phyloP scores from a whole-genome alignment of 2,329 filamentous ascomycete species.

The Dothistroma pini region DNA sequence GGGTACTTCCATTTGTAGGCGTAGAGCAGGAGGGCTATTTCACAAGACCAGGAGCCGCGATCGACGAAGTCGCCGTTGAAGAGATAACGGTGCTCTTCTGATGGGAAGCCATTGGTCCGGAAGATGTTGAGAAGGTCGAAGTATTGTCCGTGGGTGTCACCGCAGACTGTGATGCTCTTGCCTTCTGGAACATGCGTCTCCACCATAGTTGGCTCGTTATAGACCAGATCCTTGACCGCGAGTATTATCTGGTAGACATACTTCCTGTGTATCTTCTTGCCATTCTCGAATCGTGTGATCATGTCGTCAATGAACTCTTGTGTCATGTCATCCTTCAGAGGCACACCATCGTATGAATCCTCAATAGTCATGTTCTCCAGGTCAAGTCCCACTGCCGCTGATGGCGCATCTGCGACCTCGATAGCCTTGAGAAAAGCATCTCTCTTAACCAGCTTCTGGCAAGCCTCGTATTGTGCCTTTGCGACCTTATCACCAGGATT shows the following conservation, averaged over 20 bases:
- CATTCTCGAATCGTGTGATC: slow-evolving; percentile 91
- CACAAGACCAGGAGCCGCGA: slow-evolving; percentile 95
- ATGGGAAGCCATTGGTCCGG: slow-evolving; percentile 79
- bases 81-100: slow-evolving; percentile 84
- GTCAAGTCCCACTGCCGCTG: slow-evolving; percentile 85
- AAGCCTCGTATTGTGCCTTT: slow-evolving; percentile 84
- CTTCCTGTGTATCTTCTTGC: slow-evolving; percentile 93
- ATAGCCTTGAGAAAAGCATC: slow-evolving; percentile 93
- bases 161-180: slow-evolving; percentile 84
- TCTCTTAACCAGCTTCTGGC: slow-evolving; percentile 90
- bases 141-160: slow-evolving; percentile 97
- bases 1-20: slow-evolving; percentile 96
- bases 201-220: slow-evolving; percentile 94
- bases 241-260: slow-evolving; percentile 97
- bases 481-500: slow-evolving; percentile 87
- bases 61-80: slow-evolving; percentile 99
- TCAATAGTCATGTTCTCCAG: slow-evolving; percentile 82
- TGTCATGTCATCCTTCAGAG: slow-evolving; percentile 79
- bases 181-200: slow-evolving; percentile 79
- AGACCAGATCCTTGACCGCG: slow-evolving; percentile 82
- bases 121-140: slow-evolving; percentile 98
- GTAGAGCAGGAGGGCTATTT: slow-evolving; percentile 89
- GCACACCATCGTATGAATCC: slow-evolving; percentile 76
- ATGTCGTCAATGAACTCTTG: slow-evolving; percentile 97
- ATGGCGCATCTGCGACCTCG: slow-evolving; percentile 86